phyloP scores from a whole-genome alignment of 768 basidiomycete species.

The Daedaleopsis nitida region DNA sequence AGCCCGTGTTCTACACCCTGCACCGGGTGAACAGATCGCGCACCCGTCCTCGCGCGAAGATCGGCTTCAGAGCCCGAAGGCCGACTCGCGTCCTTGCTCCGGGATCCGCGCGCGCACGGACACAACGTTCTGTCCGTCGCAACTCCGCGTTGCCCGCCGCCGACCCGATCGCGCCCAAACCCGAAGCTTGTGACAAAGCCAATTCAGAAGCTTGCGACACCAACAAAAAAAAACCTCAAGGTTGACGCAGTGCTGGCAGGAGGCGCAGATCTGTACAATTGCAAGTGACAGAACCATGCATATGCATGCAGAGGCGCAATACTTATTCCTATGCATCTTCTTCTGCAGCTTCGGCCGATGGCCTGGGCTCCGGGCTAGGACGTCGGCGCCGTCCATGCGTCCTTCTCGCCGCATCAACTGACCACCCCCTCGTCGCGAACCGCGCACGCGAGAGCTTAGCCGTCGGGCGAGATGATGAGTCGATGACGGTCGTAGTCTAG shows the following conservation, averaged over 20 bases:
- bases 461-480: not conserved
- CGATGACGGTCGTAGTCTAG: too few species aligned
- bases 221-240: too few species aligned
- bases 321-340: too few species aligned
- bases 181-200: too few species aligned
- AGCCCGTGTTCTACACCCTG: too few species aligned
- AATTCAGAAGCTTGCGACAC: too few species aligned
- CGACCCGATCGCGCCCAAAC: too few species aligned
- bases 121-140: not conserved
- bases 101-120: not conserved
- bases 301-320: not conserved
- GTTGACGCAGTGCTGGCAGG: too few species aligned
- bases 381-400: not conserved
- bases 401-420: not conserved
- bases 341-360: not conserved
- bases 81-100: not conserved
- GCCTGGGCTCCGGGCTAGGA: not conserved
- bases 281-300: not conserved
- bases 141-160: too few species aligned
- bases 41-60: not conserved
- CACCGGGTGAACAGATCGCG: not conserved
- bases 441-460: not conserved
- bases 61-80: not conserved
- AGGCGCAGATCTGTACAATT: too few species aligned
- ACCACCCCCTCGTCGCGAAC: not conserved